Base-by-base conservation (phyloP, 2,329 filamentous ascomycete species). In the Calonectria pseudoturangicola region DNA sequence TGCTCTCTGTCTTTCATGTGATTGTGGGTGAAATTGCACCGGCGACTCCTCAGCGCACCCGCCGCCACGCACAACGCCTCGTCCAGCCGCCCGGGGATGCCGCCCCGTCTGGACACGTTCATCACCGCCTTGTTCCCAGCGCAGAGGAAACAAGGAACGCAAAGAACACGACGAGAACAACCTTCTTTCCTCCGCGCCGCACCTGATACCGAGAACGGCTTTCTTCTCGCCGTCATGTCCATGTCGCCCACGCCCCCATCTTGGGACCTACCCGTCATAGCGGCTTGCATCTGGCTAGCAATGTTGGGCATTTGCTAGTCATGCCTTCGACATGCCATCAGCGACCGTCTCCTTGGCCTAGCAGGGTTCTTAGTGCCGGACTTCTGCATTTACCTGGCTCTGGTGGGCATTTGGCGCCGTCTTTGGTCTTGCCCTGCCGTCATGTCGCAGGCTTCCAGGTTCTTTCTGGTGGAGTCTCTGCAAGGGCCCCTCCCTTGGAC, bases 1-100 rank as follows among this genome's bases (percentile, higher is more conserved):
- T 45, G 28, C 43, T 39, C 43, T 39, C 41, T 51, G 56, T 68
- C 47, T 72, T 68, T 68, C 70, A 72, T 72, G 70, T 72, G 70
- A 72, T 72, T 68, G 21, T 64, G 43, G 54, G 28, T 27, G 51
- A 41, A 68, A 67, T 67, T 67, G 45, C 64, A 48, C 47, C 54
- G 36, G 47, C 64, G 63, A 39, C 36, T 62, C 54, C 43, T 54
- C 43, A 66, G 62, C 43, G 28, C 68, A 47, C 36, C 43, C 30
- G 21, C 68, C 68, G 68, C 68, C 68, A 60, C 68, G 48, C 41
- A 41, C 41, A 50, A 58, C 50, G 62, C 62, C 60, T 56, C 58
- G 51, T 47, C n/a, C 25, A 56, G 39, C 36, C 58, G 27, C 62
- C 25, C 68, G 58, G 48, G 15, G 60, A 27, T 54, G n/a, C 68